These are phyloP conservation scores for Plasmodium malariae DNA, from an alignment of 169 alveolate genomes.

Conservation along the genomic window DNA sequence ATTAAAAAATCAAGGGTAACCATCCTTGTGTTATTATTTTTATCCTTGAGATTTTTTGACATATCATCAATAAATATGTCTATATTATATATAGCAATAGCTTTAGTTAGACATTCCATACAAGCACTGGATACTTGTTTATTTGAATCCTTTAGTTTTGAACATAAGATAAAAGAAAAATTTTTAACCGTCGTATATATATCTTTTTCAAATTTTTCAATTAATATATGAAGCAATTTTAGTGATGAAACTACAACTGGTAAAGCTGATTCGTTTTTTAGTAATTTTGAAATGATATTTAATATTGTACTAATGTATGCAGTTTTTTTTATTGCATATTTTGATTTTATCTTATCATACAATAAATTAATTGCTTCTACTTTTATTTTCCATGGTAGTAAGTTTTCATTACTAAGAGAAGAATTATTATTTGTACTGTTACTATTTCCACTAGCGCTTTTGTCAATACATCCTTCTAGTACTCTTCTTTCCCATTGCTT, in stretches of 20 bases:
- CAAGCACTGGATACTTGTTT: constrained; percentile 76
- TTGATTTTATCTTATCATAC: constrained; percentile 52
- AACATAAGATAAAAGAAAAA: constrained; percentile 44
- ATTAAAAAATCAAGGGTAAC: constrained; percentile 60
- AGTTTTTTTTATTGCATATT: constrained; percentile 56
- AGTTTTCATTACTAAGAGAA: constrained; percentile 69
- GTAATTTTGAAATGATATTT: constrained; percentile 34
- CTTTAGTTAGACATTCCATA: constrained; percentile 68
- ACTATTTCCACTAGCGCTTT: not conserved
- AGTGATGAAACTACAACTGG: constrained; percentile 70
- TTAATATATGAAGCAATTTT: constrained; percentile 39
- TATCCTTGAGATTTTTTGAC: constrained; percentile 65
- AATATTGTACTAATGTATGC: constrained; percentile 38
- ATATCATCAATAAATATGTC: constrained; percentile 65
- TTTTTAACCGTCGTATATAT: constrained; percentile 41
- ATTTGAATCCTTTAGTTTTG: constrained; percentile 70
- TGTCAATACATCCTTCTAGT: constrained; percentile 65
- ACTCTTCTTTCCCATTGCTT: constrained; percentile 77
- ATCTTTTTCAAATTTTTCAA: constrained; percentile 71
- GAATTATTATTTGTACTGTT: not conserved
- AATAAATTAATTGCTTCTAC: constrained; percentile 75
- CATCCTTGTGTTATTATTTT: constrained; percentile 69
- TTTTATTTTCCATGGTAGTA: constrained; percentile 77
- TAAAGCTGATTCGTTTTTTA: constrained; percentile 71
- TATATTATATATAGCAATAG: constrained; percentile 30